Base-by-base conservation (phyloP, 306 rosid genomes). In the Inga oerstediana region DNA sequence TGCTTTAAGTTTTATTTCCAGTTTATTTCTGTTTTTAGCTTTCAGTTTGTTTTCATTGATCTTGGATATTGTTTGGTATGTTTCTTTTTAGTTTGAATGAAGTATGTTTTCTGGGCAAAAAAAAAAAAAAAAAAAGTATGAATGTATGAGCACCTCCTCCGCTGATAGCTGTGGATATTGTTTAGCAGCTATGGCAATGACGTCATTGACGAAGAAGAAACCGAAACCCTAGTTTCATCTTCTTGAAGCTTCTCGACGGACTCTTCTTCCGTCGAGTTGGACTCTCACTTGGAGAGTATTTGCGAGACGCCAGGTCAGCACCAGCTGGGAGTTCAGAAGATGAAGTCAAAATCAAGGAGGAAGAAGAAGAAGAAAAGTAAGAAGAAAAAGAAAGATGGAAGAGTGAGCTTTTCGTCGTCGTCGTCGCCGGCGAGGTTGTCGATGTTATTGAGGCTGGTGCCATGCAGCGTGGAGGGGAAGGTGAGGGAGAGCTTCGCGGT, bases 141-240 rank as follows among this genome's bases (percentile, higher is more conserved):
- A n/a, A n/a, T n/a, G 93, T 22, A 64, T 81, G 81, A 89, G 95
- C 88, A 86, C 90, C 5, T 91, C 95, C 41, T 89, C 93, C 1
- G 83, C 80, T 2, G 91, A 91, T 37, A 89, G 91, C 32, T 67
- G 67, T 49, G 91, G 88, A 17, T 56, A n/a, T n/a, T 85, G 30
- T 91, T 83, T 80, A 87, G 88, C 80, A 85, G 89, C 79, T 89
- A 86, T n/a, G 80, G 81, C 11, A 35, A 48, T 32, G 81, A 71
- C 1, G 83, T 30, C 12, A 45, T 61, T 15, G 74, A 82, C 61
- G 84, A 61, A 22, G 94, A 84, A 78, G 94, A 90, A 84, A 91
- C 88, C 7, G 89, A 89, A 79, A 88, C 93, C 41, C 88, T 90
- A 22, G 87, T 91, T 20, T 88, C 93, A 8, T 83, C 90, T 45